Evolutionary conservation across 345 rosid species (phyloP).

Genomic region (Rubroshorea leprosula): DNA sequence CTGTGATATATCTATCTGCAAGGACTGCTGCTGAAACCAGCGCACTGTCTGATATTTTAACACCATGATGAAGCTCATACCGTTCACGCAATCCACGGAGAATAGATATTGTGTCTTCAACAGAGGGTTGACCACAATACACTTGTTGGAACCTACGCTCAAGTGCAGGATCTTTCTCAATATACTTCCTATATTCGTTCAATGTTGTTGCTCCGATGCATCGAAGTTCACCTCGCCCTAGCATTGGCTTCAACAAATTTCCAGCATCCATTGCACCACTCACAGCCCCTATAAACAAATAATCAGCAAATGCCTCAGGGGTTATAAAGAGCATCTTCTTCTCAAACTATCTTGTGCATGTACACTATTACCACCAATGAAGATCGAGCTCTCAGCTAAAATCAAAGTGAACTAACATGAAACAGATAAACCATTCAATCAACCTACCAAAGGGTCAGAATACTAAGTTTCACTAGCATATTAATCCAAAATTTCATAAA

Average conservation of each 20-base stretch:
- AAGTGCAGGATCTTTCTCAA: constrained; percentile 89
- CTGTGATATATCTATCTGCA: constrained; percentile 84
- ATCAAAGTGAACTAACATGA: no score
- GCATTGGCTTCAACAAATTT: constrained; percentile 88
- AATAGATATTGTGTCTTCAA: constrained; percentile 89
- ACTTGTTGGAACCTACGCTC: constrained; percentile 97
- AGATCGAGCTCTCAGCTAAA: no score
- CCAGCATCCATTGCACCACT: constrained; percentile 95
- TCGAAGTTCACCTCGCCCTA: constrained; percentile 82
- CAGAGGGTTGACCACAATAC: constrained; percentile 83
- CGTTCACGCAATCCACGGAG: constrained; percentile 84
- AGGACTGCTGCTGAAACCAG: constrained; percentile 89
- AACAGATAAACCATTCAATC: no score
- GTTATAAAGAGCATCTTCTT: constrained; percentile 1
- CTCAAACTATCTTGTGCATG: no score
- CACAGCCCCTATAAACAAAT: constrained; percentile 47
- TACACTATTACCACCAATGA: no score
- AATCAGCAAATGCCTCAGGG: neutral
- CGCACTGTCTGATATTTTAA: constrained; percentile 85
- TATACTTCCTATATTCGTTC: constrained; percentile 79
- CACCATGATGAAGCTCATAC: constrained; percentile 89
- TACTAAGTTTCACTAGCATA: neutral
- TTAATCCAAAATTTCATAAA: neutral
- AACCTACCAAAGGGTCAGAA: neutral
- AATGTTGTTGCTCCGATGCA: constrained; percentile 95